Conservation (phyloP, 2,329 filamentous ascomycete genomes). For the Aspergillus vadensis region DNA sequence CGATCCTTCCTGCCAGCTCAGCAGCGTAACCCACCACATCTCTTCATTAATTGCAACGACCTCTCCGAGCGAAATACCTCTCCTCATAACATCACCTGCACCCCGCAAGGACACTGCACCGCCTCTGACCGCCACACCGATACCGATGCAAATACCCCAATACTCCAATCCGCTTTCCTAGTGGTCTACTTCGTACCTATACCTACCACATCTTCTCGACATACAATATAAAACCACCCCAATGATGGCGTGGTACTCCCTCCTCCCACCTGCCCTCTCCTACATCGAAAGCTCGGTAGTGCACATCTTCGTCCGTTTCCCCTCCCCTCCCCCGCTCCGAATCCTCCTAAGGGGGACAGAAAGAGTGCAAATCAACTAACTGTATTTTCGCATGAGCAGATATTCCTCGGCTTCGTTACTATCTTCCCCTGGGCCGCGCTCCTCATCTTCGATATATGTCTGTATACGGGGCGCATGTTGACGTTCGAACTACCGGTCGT, state of each 20-base stretch:
- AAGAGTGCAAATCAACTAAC: not conserved
- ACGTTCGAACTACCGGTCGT: slow-evolving; percentile 62
- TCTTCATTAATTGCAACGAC: not conserved
- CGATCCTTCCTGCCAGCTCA: not conserved
- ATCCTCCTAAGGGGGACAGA: not conserved
- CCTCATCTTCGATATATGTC: slow-evolving; percentile 63
- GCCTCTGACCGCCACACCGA: not conserved
- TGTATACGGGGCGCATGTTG: slow-evolving; percentile 62
- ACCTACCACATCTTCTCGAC: not conserved
- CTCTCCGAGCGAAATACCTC: not conserved
- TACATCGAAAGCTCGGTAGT: slow-evolving; percentile 64
- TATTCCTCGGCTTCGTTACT: slow-evolving; percentile 61
- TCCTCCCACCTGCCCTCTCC: slow-evolving; percentile 61
- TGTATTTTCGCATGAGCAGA: slow-evolving; percentile 40
- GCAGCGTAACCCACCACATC: not conserved
- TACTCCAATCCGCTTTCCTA: not conserved
- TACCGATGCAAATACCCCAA: not conserved
- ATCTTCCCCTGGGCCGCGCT: slow-evolving; percentile 65
- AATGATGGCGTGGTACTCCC: slow-evolving; percentile 66
- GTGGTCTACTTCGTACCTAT: not conserved
- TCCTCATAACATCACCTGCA: not conserved
- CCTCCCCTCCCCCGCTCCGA: not conserved
- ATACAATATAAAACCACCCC: not conserved
- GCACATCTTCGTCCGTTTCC: slow-evolving; percentile 60
- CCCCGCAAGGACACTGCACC: not conserved